These are phyloP conservation scores for Talaromyces sp. DNA, from an alignment of 2,329 filamentous ascomycete genomes.

Conservation along the genomic window DNA sequence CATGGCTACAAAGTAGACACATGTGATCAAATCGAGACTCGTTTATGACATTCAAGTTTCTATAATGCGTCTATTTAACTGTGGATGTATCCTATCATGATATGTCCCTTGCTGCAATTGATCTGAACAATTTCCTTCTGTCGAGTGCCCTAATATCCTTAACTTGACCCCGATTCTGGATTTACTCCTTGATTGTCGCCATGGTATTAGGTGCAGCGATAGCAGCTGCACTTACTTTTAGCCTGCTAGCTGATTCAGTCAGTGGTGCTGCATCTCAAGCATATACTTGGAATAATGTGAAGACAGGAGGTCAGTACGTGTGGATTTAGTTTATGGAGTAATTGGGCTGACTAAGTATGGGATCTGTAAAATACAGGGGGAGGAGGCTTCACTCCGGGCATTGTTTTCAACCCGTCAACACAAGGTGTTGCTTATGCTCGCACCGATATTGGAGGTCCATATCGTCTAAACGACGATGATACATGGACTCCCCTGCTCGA, in stretches of 20 bases:
- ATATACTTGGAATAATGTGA: conserved; percentile 48
- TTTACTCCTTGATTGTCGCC: background rate
- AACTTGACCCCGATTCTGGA: background rate
- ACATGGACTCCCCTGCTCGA: conserved; percentile 56
- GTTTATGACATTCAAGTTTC: background rate
- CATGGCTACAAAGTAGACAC: background rate
- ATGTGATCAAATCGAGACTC: background rate
- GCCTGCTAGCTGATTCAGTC: conserved; percentile 14
- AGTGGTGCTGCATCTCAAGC: conserved; percentile 24
- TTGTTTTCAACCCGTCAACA: conserved; percentile 50
- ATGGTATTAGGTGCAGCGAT: background rate
- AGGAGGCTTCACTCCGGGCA: conserved; percentile 55
- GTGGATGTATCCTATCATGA: background rate
- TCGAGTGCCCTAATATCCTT: background rate
- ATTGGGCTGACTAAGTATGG: background rate
- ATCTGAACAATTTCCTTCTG: background rate
- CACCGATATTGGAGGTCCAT: conserved; percentile 57
- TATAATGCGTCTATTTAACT: background rate
- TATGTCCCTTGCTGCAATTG: background rate
- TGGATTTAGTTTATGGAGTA: background rate
- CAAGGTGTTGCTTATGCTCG: conserved; percentile 54
- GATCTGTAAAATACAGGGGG: conserved; percentile 40
- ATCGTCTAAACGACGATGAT: conserved; percentile 54
- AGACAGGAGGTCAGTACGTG: conserved; percentile 39
- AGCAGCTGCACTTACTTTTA: background rate